These are phyloP conservation scores for Plenodomus tracheiphilus DNA, from an alignment of 2,329 filamentous ascomycete species.

Conservation along the genomic window DNA sequence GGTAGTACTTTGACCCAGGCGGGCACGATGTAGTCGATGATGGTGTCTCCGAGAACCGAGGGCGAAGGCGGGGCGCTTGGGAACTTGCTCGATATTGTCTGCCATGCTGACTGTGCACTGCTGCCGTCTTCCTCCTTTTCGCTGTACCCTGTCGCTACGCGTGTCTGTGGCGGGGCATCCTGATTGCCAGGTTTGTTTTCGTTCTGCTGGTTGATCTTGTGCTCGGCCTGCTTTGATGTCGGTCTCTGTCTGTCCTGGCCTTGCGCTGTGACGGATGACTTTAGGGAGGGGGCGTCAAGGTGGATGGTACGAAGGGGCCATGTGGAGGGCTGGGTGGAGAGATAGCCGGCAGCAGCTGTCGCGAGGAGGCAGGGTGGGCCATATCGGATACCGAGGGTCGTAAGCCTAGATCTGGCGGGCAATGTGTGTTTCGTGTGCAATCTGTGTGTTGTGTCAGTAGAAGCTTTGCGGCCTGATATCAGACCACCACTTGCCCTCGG, in stretches of 20 bases:
- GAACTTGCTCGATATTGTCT: constrained; percentile 37
- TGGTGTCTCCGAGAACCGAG: constrained; percentile 51
- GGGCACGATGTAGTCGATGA: constrained; percentile 75
- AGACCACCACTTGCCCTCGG: constrained; percentile 24
- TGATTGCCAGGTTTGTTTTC: constrained; percentile 30
- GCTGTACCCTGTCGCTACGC: constrained; percentile 28
- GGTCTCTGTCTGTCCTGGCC: constrained; percentile 19
- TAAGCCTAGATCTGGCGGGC: constrained; percentile 11
- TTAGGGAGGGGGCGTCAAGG: constrained; percentile 35
- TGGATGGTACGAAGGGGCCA: constrained; percentile 27
- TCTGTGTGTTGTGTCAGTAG: constrained; percentile 11
- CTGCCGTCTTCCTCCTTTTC: constrained; percentile 23
- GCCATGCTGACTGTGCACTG: constrained; percentile 32
- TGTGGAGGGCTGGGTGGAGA: constrained; percentile 18
- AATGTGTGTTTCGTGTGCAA: constrained; percentile 22
- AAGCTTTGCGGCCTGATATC: not conserved
- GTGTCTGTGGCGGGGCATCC: constrained; percentile 40
- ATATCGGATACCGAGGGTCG: constrained; percentile 28
- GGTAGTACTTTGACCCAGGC: constrained; percentile 81
- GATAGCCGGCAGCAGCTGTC: constrained; percentile 24
- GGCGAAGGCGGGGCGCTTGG: constrained; percentile 32
- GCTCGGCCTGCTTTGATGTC: constrained; percentile 21
- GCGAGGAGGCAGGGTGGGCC: constrained; percentile 34
- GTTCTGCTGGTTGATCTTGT: constrained; percentile 15
- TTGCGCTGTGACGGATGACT: constrained; percentile 7